Conservation (phyloP, 2,329 filamentous ascomycete species). For the Xylariomycetidae sp. region DNA sequence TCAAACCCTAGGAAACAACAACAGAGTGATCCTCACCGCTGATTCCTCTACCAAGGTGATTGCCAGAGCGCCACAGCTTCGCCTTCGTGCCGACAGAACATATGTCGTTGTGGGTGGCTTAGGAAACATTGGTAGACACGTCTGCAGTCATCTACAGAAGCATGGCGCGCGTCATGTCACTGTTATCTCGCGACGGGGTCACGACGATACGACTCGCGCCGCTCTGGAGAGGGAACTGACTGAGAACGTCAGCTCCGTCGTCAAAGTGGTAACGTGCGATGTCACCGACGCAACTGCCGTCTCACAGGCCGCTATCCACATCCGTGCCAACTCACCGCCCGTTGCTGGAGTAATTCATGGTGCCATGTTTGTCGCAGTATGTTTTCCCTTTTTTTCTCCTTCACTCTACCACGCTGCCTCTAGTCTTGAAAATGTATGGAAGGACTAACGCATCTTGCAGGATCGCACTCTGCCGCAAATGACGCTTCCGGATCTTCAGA, state of each 20-base stretch:
- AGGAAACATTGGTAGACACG: slow-evolving; percentile 25
- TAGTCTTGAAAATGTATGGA: not conserved
- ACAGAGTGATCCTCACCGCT: slow-evolving; percentile 30
- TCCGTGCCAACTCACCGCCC: slow-evolving; percentile 4
- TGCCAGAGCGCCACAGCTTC: slow-evolving; percentile 10
- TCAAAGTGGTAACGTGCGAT: slow-evolving; percentile 30
- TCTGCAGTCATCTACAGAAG: slow-evolving; percentile 20
- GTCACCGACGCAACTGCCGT: slow-evolving; percentile 24
- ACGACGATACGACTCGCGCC: slow-evolving; percentile 3
- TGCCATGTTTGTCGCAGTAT: slow-evolving; percentile 3
- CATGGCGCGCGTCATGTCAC: slow-evolving; percentile 27
- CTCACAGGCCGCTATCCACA: slow-evolving; percentile 5
- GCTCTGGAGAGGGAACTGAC: slow-evolving; percentile 4
- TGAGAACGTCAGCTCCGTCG: slow-evolving; percentile 9
- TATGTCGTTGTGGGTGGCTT: slow-evolving; percentile 31
- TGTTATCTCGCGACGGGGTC: slow-evolving; percentile 22
- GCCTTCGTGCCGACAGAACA: slow-evolving; percentile 18
- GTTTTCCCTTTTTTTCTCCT: no score
- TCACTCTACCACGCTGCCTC: no score
- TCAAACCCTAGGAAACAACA: slow-evolving; percentile 33
- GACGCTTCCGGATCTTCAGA: slow-evolving; percentile 7
- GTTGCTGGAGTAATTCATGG: slow-evolving; percentile 9
- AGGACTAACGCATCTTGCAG: not conserved
- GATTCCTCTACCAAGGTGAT: slow-evolving; percentile 12
- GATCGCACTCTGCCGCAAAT: slow-evolving; percentile 11